Conservation (phyloP, 2,329 filamentous ascomycete genomes). For the Pyricularia sp. region DNA sequence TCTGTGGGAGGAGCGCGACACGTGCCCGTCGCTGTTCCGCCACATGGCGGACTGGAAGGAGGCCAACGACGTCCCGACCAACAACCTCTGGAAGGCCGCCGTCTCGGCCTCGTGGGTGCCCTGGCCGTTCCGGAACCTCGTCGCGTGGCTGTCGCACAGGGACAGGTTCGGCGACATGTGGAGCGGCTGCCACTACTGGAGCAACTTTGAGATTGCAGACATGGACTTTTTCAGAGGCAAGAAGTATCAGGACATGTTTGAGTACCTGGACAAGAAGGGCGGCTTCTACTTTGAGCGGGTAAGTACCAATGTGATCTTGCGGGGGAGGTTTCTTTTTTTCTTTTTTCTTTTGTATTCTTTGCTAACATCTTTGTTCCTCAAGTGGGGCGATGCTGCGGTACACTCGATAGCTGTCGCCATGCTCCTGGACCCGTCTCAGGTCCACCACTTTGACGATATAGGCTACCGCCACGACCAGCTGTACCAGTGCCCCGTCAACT, state of each 20-base stretch:
- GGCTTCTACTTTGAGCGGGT: conserved; percentile 31
- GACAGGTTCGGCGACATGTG: conserved; percentile 26
- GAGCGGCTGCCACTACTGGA: conserved; percentile 34
- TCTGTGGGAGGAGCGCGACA: conserved; percentile 27
- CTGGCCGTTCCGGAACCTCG: conserved; percentile 24
- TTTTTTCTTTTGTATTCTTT: not conserved
- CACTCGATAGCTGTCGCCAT: conserved; percentile 29
- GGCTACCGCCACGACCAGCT: conserved; percentile 26
- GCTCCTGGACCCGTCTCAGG: conserved; percentile 23
- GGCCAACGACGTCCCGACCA: conserved; percentile 18
- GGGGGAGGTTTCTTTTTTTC: no score
- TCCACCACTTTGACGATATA: conserved; percentile 31
- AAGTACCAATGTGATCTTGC: conserved; percentile 8
- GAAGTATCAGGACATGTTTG: conserved; percentile 27
- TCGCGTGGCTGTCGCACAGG: conserved; percentile 23
- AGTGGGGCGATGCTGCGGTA: conserved; percentile 32
- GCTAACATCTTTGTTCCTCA: not conserved
- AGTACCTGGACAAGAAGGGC: conserved; percentile 24
- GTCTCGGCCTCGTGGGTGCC: conserved; percentile 27
- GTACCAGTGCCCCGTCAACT: conserved; percentile 22
- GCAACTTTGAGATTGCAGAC: conserved; percentile 33
- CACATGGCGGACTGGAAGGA: conserved; percentile 27
- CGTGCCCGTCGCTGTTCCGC: conserved; percentile 28
- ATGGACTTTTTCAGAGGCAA: conserved; percentile 29
- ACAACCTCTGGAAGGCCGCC: conserved; percentile 26